Conservation (phyloP, 2,329 filamentous ascomycete genomes). For the Madurella mycetomatis region DNA sequence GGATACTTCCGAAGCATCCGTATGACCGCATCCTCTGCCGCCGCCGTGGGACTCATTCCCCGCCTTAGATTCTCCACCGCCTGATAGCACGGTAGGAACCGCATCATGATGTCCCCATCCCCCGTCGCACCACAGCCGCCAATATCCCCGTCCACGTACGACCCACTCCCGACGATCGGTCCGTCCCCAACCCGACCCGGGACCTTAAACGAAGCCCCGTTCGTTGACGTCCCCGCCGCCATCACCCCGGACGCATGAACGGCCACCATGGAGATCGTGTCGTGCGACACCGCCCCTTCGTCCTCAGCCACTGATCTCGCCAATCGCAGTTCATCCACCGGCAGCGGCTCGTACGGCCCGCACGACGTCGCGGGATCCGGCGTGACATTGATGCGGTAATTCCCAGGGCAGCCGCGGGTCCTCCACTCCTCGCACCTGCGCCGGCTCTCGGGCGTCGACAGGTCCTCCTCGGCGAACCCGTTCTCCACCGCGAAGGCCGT, state of each 20-base stretch:
- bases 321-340: slow-evolving; percentile 15
- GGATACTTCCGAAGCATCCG: slow-evolving; percentile 48
- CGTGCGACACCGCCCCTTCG: slow-evolving; percentile 37
- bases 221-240: slow-evolving; percentile 53
- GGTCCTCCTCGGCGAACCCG: slow-evolving; percentile 44
- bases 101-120: slow-evolving; percentile 55
- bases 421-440: slow-evolving; percentile 42
- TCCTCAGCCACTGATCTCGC: neutral
- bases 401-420: slow-evolving; percentile 42
- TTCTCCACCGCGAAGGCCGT: slow-evolving; percentile 49
- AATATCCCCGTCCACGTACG: slow-evolving; percentile 50
- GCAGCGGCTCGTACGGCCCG: slow-evolving; percentile 43
- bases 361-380: slow-evolving; percentile 42
- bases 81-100: slow-evolving; percentile 54
- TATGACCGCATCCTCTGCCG: slow-evolving; percentile 47
- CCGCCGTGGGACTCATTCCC: slow-evolving; percentile 44
- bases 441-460: slow-evolving; percentile 40
- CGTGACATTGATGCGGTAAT: slow-evolving; percentile 44
- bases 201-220: slow-evolving; percentile 51
- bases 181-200: slow-evolving; percentile 54
- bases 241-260: slow-evolving; percentile 42
- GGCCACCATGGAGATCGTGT: slow-evolving; percentile 51
- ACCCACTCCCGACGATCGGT: slow-evolving; percentile 50
- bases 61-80: slow-evolving; percentile 49
- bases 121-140: slow-evolving; percentile 54